Conservation (phyloP, 2,329 filamentous ascomycete genomes). For the Pseudogymnoascus sp. region DNA sequence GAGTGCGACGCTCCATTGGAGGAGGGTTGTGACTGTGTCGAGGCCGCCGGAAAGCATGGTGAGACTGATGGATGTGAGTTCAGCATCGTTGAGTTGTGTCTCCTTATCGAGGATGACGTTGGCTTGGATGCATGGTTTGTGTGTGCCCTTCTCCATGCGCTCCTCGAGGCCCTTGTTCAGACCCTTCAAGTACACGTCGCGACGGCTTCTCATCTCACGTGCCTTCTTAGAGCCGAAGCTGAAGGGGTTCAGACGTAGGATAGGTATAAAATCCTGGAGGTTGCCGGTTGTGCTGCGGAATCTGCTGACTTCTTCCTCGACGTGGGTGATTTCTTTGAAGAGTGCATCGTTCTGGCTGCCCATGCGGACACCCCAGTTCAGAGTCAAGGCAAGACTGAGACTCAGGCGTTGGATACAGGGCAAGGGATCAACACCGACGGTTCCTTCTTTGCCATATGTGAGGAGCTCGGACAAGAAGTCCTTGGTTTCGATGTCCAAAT, state of each 20-base stretch:
- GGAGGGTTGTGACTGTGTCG: conserved; percentile 59
- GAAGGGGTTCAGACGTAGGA: conserved; percentile 55
- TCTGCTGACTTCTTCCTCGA: conserved; percentile 54
- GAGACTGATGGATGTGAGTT: conserved; percentile 58
- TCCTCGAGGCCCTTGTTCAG: conserved; percentile 54
- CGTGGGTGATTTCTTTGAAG: conserved; percentile 57
- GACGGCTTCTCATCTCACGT: conserved; percentile 51
- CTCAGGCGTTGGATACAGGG: conserved; percentile 61
- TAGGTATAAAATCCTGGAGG: conserved; percentile 54
- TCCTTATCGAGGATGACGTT: conserved; percentile 61
- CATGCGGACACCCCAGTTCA: conserved; percentile 62
- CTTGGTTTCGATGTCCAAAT: conserved; percentile 56
- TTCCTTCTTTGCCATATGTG: conserved; percentile 49
- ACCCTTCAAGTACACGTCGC: conserved; percentile 53
- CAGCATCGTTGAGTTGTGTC: conserved; percentile 53
- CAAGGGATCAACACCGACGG: conserved; percentile 54
- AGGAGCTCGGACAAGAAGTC: conserved; percentile 57
- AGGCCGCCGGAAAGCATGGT: conserved; percentile 64
- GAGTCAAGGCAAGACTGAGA: conserved; percentile 54
- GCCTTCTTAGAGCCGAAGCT: conserved; percentile 52
- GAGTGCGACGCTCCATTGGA: conserved; percentile 58
- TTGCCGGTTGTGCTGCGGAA: conserved; percentile 56
- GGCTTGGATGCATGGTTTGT: conserved; percentile 60
- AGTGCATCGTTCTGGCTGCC: conserved; percentile 51
- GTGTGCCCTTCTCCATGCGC: conserved; percentile 52